Evolutionary conservation across 1,284 basidiomycete genomes (phyloP).

Genomic region (Wolfiporia cocos): DNA sequence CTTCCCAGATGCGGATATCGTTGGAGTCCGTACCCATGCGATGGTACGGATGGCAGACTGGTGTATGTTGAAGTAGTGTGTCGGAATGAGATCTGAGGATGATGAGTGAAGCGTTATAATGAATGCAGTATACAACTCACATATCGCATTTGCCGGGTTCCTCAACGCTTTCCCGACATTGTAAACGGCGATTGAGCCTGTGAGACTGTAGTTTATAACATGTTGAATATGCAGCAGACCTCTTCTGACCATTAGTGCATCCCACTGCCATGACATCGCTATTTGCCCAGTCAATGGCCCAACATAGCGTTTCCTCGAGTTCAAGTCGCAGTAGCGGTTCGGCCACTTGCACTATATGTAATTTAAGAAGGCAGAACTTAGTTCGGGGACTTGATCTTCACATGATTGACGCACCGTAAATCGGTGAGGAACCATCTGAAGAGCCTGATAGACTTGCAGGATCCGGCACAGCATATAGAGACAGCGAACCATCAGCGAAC

Average conservation of each 20-base stretch:
- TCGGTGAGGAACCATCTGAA: conserved; percentile 15
- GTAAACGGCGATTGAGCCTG: conserved; percentile 75
- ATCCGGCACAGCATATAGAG: conserved; percentile 72
- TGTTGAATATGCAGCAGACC: too few relatives aligned
- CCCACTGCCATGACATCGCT: conserved; percentile 76
- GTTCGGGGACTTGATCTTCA: neutral
- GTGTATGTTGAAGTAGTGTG: conserved; percentile 66
- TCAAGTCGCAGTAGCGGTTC: conserved; percentile 66
- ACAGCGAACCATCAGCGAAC: conserved; percentile 79
- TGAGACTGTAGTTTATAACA: neutral
- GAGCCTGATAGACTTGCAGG: conserved; percentile 43
- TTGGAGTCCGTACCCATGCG: conserved; percentile 66
- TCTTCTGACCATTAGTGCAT: conserved; percentile 75
- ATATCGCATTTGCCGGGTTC: too few relatives aligned
- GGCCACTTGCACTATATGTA: conserved; percentile 44
- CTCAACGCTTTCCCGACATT: conserved; percentile 53
- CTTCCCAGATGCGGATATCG: conserved; percentile 40
- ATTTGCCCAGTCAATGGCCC: conserved; percentile 83
- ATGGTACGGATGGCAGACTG: conserved; percentile 75
- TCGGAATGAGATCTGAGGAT: conserved; percentile 47
- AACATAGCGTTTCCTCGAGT: conserved; percentile 65
- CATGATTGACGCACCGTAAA: conserved; percentile 17
- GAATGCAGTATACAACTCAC: neutral
- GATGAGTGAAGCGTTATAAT: neutral
- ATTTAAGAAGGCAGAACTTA: neutral